Evolutionary conservation across 2,329 filamentous ascomycete genomes (phyloP).

Genomic region (Cladophialophora chaetospira): DNA sequence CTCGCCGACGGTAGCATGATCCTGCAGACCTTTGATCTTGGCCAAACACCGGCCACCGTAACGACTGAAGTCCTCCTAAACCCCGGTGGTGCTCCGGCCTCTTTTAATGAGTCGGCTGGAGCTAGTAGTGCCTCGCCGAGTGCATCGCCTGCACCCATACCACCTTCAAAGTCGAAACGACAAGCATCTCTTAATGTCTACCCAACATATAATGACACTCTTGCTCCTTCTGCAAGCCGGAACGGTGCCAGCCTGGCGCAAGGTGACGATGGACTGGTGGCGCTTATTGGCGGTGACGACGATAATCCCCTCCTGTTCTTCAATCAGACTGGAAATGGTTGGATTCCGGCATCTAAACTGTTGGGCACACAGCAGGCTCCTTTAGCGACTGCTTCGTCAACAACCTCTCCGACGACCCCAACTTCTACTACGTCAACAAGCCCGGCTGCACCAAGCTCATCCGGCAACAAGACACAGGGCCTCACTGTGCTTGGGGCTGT

Average conservation of each 20-base stretch:
- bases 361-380: constrained; percentile 55
- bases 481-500: constrained; percentile 76
- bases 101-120: constrained; percentile 53
- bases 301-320: constrained; percentile 75
- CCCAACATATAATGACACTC: constrained; percentile 75
- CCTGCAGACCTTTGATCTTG: constrained; percentile 76
- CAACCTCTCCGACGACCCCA: constrained; percentile 34
- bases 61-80: constrained; percentile 68
- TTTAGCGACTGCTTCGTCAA: constrained; percentile 33
- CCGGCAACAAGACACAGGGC: constrained; percentile 38
- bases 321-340: constrained; percentile 71
- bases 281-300: constrained; percentile 74
- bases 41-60: constrained; percentile 72
- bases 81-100: constrained; percentile 55
- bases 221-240: constrained; percentile 67
- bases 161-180: constrained; percentile 48
- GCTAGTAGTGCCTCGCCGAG: constrained; percentile 41
- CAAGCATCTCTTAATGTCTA: constrained; percentile 65
- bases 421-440: constrained; percentile 37
- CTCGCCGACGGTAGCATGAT: constrained; percentile 77
- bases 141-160: constrained; percentile 34
- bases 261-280: constrained; percentile 64
- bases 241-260: constrained; percentile 71
- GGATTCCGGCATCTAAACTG: constrained; percentile 70
- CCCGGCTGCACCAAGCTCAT: constrained; percentile 39